Conservation (phyloP, 1,139 yeast species). For the Zygosaccharomyces pseudobailii region DNA sequence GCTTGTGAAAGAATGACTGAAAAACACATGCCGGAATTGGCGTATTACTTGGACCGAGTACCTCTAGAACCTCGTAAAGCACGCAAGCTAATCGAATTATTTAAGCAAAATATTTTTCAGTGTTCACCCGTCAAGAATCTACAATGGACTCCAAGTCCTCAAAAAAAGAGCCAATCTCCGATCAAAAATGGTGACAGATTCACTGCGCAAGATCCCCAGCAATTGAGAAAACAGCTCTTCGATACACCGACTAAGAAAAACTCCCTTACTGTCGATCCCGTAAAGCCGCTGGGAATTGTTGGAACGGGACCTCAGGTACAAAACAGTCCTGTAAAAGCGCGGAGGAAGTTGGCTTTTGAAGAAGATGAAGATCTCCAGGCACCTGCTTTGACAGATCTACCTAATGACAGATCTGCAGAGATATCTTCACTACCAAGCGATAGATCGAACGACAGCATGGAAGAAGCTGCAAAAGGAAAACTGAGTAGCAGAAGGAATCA, state of each 20-base stretch:
- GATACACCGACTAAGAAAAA: slow-evolving; percentile 24
- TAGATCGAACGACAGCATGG: background rate
- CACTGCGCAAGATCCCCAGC: slow-evolving; percentile 27
- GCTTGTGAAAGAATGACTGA: slow-evolving; percentile 49
- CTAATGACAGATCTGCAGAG: slow-evolving; percentile 13
- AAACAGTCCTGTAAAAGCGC: slow-evolving; percentile 14
- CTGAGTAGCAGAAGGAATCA: background rate
- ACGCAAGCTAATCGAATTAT: slow-evolving; percentile 41
- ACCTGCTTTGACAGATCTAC: slow-evolving; percentile 9
- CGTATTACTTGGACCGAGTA: slow-evolving; percentile 39
- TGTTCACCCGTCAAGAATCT: slow-evolving; percentile 30
- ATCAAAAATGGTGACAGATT: slow-evolving; percentile 24
- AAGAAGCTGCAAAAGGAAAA: slow-evolving; percentile 1
- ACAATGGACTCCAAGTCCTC: slow-evolving; percentile 32
- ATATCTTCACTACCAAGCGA: background rate
- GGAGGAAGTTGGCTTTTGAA: slow-evolving; percentile 35
- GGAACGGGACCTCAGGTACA: background rate
- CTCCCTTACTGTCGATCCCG: background rate
- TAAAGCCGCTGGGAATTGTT: background rate
- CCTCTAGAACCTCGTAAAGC: slow-evolving; percentile 54
- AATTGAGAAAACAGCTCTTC: slow-evolving; percentile 27
- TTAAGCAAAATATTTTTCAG: slow-evolving; percentile 34
- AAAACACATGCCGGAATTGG: slow-evolving; percentile 46
- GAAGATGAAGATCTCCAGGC: slow-evolving; percentile 21
- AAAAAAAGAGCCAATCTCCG: slow-evolving; percentile 19